These are phyloP conservation scores for Avena atlantica DNA, from an alignment of 176 grass and related monocot species.

Conservation along the genomic window DNA sequence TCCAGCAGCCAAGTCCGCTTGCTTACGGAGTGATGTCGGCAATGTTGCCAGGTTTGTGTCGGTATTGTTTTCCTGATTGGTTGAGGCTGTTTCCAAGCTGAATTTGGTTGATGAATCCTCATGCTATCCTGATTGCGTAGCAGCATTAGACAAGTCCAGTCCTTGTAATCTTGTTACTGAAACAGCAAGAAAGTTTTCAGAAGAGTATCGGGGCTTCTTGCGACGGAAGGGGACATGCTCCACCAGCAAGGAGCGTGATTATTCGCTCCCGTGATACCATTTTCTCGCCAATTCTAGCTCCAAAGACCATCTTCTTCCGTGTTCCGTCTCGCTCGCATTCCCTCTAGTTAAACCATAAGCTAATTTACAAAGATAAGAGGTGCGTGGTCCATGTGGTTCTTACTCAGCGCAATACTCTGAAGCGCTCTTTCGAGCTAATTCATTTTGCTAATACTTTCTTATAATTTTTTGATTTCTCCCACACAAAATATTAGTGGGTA, in stretches of 20 bases:
- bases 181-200: neutral
- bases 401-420: constrained; percentile 9
- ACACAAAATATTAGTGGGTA: neutral
- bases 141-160: neutral
- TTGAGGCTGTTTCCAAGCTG: neutral
- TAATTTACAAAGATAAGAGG: neutral
- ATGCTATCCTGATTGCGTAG: constrained; percentile 6
- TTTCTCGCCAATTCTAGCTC: neutral
- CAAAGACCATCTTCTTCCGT: neutral
- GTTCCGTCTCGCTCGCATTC: neutral
- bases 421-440: neutral
- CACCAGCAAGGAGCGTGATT: neutral
- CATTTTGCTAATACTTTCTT: neutral
- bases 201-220: neutral
- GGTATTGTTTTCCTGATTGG: neutral
- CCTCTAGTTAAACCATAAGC: neutral
- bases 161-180: neutral
- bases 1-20: too few relatives aligned
- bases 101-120: constrained; percentile 4
- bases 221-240: neutral
- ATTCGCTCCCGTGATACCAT: neutral
- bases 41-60: too few relatives aligned
- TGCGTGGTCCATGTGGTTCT: neutral
- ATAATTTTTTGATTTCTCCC: neutral
- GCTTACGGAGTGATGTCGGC: too few relatives aligned